A percentile compares a stretch with the other conserved stretches of the same genome.
Evolutionary conservation across 1,139 yeast species (phyloP).

Genomic region (Candida neerlandica): DNA sequence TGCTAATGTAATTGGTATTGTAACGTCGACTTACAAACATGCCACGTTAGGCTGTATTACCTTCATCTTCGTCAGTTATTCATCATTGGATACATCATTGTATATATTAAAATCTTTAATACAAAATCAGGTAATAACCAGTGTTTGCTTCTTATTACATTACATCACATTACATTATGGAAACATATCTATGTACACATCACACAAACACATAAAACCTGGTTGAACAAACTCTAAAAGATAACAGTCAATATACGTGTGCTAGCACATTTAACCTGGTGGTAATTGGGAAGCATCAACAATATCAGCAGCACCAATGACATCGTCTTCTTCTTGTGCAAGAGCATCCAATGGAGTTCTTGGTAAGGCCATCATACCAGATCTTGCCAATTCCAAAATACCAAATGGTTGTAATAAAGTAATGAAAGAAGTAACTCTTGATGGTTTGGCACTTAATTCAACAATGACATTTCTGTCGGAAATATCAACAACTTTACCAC

Average conservation of each 20-base stretch:
- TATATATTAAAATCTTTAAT: background rate
- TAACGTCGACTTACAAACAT: no score
- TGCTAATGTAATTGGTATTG: no score
- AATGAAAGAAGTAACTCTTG: constrained; percentile 82
- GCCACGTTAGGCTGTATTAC: no score
- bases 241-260: no score
- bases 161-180: background rate
- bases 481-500: constrained; percentile 90
- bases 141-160: no score
- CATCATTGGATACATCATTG: no score
- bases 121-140: background rate
- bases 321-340: constrained; percentile 49
- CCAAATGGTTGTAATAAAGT: constrained; percentile 94
- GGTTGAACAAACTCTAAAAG: no score
- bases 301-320: constrained; percentile 65
- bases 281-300: constrained; percentile 86
- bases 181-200: constrained; percentile 1
- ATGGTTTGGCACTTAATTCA: constrained; percentile 92
- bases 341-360: constrained; percentile 80
- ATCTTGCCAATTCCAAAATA: constrained; percentile 91
- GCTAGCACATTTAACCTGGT: constrained; percentile 65
- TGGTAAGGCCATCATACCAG: constrained; percentile 98
- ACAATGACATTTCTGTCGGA: constrained; percentile 93
- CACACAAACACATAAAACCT: background rate
- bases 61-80: no score